Evolutionary conservation across 306 rosid species (phyloP).

Genomic region (Datisca glomerata): DNA sequence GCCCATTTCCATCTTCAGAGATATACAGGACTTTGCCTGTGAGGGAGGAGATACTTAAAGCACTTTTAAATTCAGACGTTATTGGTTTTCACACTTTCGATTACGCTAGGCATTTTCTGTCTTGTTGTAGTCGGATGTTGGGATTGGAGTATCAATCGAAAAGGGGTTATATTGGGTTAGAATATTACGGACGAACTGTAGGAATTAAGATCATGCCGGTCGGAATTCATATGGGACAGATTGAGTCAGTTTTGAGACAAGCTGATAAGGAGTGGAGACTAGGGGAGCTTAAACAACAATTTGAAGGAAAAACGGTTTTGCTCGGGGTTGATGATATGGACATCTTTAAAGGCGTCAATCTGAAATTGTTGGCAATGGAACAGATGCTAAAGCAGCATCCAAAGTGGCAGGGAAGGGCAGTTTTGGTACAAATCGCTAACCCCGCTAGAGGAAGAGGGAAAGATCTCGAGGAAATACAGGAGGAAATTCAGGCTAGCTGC

Average conservation of each 20-base stretch:
- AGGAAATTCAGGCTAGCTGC: slow-evolving; percentile 28
- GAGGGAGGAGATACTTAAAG: slow-evolving; percentile 59
- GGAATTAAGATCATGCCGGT: slow-evolving; percentile 60
- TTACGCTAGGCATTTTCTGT: slow-evolving; percentile 64
- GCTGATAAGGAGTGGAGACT: slow-evolving; percentile 50
- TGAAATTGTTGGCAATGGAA: slow-evolving; percentile 54
- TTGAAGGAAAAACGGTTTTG: slow-evolving; percentile 37
- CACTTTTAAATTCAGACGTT: slow-evolving; percentile 50
- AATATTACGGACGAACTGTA: slow-evolving; percentile 55
- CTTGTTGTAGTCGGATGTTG: slow-evolving; percentile 62
- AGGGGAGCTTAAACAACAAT: slow-evolving; percentile 34
- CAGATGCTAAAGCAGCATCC: slow-evolving; percentile 49
- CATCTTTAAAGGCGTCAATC: slow-evolving; percentile 46
- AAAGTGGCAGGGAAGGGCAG: slow-evolving; percentile 42
- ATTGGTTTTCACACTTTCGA: slow-evolving; percentile 67
- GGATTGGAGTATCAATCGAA: slow-evolving; percentile 60
- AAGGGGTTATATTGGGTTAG: slow-evolving; percentile 62
- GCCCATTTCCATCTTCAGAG: slow-evolving; percentile 59
- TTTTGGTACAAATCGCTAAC: slow-evolving; percentile 42
- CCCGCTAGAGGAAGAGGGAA: slow-evolving; percentile 55
- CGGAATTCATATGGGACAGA: slow-evolving; percentile 67
- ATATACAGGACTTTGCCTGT: slow-evolving; percentile 57
- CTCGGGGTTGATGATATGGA: slow-evolving; percentile 60
- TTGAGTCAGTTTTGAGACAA: slow-evolving; percentile 33
- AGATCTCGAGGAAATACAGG: slow-evolving; percentile 49